Conservation (phyloP, 2,329 filamentous ascomycete genomes). For the Alternaria gaisen region DNA sequence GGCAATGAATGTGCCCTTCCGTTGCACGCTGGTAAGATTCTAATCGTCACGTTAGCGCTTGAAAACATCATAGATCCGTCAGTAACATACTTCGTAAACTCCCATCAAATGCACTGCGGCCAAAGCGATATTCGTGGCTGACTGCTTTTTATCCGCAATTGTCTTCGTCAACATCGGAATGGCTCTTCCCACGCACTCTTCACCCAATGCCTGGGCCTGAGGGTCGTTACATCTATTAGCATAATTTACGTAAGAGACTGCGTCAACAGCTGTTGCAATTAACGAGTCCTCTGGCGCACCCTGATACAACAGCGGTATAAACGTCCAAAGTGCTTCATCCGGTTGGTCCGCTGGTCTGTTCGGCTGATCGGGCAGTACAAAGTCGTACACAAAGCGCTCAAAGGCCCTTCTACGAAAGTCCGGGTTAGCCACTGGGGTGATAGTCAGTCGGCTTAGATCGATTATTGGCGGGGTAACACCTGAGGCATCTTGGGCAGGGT, state of each 20-base stretch:
- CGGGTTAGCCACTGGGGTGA: constrained; percentile 20
- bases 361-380: constrained; percentile 34
- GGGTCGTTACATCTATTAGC: constrained; percentile 35
- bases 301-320: constrained; percentile 39
- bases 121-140: constrained; percentile 33
- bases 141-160: constrained; percentile 34
- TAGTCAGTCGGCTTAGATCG: constrained; percentile 24
- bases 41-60: constrained; percentile 5
- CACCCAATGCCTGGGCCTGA: constrained; percentile 32
- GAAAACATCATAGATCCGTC: neutral
- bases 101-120: constrained; percentile 42
- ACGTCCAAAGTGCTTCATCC: constrained; percentile 38
- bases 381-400: constrained; percentile 45
- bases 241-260: constrained; percentile 43
- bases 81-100: constrained; percentile 35
- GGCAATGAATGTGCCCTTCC: constrained; percentile 32
- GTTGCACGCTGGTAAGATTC: constrained; percentile 34
- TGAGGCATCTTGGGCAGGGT: neutral
- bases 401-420: constrained; percentile 39
- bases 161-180: constrained; percentile 34
- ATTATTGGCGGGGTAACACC: neutral
- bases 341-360: constrained; percentile 24
- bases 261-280: constrained; percentile 32
- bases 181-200: constrained; percentile 33
- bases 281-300: constrained; percentile 32